Base-by-base conservation (phyloP, 2,329 filamentous ascomycete species). In the Penicillium paneum region DNA sequence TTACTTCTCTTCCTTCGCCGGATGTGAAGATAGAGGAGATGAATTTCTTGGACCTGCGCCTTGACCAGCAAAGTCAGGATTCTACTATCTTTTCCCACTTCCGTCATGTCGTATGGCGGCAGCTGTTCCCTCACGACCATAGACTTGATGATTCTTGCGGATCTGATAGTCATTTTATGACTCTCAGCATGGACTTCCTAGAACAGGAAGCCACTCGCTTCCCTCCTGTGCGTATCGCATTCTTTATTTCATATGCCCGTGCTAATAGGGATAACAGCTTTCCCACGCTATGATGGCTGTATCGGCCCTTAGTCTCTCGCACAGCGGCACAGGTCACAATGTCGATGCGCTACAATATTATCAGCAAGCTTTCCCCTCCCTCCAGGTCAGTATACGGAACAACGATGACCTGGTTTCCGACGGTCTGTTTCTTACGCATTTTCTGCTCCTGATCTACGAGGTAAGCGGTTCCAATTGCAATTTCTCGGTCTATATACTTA, bases 231-330 rank as follows among this genome's bases (percentile, higher is more conserved):
- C 65, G 78, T 75, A 47, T 12, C 13, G 0, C 8, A 12, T 26
- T 70, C 44, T 43, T 32, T 19, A 38, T 17, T 19, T 10, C n/a
- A 29, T 29, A 29, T 46, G 17, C 40, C 43, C 45, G 24, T 46
- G 26, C 46, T 56, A 45, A 55, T 28, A 49, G 8, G n/a, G 10
- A 7, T 46, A 3, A 40, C 48, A 82, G 80, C 74, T 84, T 50
- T 78, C 79, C 45, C 79, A 83, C 63, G 81, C 82, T 8, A 82
- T 84, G 58, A 81, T 82, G 72, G 81, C 81, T 5, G 68, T 84
- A n/a, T 80, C 79, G 24, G 79, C 79, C 17, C 73, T 83, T 40
- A 81, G 79, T 61, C 71, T 82, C 40, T 75, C 76, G 21, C 74
- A 77, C 49, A 76, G 73, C 58, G 74, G 77, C 31, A 74, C 71